Evolutionary conservation across 2,329 filamentous ascomycete genomes (phyloP).

Genomic region (Mariannaea elegans): DNA sequence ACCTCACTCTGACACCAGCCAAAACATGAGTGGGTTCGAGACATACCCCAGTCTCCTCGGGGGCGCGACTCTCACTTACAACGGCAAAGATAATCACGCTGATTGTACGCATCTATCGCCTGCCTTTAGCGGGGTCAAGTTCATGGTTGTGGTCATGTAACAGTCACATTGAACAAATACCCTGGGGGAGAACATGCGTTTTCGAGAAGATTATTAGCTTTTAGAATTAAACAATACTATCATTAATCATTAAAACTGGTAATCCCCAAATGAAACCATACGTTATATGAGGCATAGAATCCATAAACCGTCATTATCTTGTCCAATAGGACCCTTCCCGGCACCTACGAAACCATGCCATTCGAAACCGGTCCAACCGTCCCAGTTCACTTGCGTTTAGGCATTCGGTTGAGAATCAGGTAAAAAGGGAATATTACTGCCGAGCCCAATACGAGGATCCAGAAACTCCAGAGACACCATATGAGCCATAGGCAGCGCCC

Average conservation of each 20-base stretch:
- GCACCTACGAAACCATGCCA: not conserved
- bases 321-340: not conserved
- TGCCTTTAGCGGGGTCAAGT: not conserved
- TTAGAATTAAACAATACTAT: no score
- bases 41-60: no score
- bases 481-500: slow-evolving; percentile 61
- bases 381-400: slow-evolving; percentile 9
- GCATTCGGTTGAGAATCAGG: slow-evolving; percentile 41
- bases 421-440: slow-evolving; percentile 53
- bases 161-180: no score
- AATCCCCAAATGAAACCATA: not conserved
- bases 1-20: no score
- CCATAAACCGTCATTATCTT: not conserved
- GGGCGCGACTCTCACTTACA: no score
- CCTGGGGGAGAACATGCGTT: not conserved
- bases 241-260: not conserved
- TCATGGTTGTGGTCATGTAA: no score
- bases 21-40: not conserved
- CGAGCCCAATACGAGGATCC: slow-evolving; percentile 68
- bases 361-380: not conserved
- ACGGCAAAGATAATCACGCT: no score
- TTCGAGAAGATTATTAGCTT: no score
- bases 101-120: not conserved
- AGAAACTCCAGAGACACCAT: slow-evolving; percentile 72
- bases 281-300: not conserved